Evolutionary conservation across 2,329 filamentous ascomycete genomes (phyloP).

Genomic region (Epichloe hybrida): DNA sequence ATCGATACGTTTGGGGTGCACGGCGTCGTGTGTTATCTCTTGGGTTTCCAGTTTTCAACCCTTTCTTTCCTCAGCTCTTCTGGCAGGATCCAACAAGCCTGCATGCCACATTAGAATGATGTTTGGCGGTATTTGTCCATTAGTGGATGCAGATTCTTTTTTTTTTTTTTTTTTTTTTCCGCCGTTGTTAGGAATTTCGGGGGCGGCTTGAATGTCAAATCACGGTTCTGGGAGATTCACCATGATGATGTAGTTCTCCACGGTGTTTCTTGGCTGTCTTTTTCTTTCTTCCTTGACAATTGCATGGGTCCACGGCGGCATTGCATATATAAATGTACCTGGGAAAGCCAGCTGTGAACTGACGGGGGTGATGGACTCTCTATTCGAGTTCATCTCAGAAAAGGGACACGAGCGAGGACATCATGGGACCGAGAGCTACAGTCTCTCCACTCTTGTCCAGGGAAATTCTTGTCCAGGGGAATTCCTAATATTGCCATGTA

Average conservation of each 20-base stretch:
- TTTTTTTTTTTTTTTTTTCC: not conserved
- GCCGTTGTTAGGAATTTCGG: not conserved
- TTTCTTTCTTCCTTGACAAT: not conserved
- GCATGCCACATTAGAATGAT: slow-evolving; percentile 4
- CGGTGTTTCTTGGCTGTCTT: not conserved
- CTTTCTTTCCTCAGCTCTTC: not conserved
- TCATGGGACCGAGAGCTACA: not conserved
- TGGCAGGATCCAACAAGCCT: not conserved
- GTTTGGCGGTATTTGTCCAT: not conserved
- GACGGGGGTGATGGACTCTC: not conserved
- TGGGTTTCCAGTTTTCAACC: not conserved
- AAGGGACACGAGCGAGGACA: not conserved
- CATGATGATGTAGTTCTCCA: too few species aligned
- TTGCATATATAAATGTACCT: slow-evolving; percentile 3
- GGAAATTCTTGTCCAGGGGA: not conserved
- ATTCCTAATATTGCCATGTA: not conserved
- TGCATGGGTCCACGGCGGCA: slow-evolving; percentile 1
- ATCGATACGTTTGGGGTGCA: not conserved
- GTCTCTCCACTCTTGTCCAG: not conserved
- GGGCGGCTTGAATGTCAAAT: too few species aligned
- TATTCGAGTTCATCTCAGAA: too few species aligned
- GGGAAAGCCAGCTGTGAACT: slow-evolving; percentile 2
- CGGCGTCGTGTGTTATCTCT: not conserved
- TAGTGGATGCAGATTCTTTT: not conserved
- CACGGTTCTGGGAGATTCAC: too few species aligned